These are phyloP conservation scores for Yarrowia sp. DNA, from an alignment of 805 yeast genomes.

Conservation along the genomic window DNA sequence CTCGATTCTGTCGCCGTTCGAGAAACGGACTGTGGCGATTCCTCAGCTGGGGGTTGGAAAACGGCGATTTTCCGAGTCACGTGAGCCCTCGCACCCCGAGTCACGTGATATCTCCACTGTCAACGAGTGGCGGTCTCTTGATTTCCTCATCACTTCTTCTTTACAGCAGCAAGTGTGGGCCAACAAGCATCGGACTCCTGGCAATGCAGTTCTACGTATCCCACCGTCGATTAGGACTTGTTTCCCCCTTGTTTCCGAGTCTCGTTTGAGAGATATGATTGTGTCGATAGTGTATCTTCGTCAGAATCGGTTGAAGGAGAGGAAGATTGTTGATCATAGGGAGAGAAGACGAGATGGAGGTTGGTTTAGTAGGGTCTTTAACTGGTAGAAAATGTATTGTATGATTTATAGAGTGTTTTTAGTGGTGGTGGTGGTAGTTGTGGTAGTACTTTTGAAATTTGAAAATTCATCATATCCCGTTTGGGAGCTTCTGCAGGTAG, in stretches of 20 bases:
- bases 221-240: not conserved
- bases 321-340: not conserved
- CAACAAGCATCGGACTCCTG: not conserved
- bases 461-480: no score
- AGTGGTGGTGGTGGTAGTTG: no score
- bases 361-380: no score
- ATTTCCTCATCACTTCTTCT: constrained; percentile 13
- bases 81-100: not conserved
- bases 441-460: no score
- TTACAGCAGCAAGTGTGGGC: constrained; percentile 4
- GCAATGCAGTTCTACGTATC: not conserved
- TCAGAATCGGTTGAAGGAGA: not conserved
- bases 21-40: not conserved
- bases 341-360: not conserved
- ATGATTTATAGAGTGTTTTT: no score
- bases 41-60: not conserved
- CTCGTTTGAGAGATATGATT: constrained; percentile 1
- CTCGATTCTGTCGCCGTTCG: constrained; percentile 5
- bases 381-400: not conserved
- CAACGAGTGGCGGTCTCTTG: constrained; percentile 18
- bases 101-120: constrained; percentile 4
- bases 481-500: no score
- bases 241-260: constrained; percentile 2
- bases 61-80: constrained; percentile 4
- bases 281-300: not conserved